Base-by-base conservation (phyloP, 164 flowering plant genomes). In the Tinospora cordifolia region DNA sequence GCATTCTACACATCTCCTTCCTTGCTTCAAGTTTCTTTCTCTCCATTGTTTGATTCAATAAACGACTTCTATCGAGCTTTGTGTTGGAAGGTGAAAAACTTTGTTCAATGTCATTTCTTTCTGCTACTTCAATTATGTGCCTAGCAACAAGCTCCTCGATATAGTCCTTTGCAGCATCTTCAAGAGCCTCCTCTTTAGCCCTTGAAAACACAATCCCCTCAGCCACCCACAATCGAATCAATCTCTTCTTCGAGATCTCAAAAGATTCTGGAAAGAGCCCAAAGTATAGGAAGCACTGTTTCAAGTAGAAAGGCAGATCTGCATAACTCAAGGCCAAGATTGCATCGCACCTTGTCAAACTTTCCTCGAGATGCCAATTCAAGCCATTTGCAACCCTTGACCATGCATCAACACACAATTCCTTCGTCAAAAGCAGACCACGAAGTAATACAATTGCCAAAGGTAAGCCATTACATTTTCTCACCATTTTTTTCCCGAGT, bases 391-490 rank as follows among this genome's bases (percentile, higher is more conserved):
- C 21, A 27, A 65, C 67, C 22, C 67, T 19, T 14, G 66, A 63
- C 66, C 67, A 65, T 3, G 67, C 67, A 65, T 65, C 67, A 39
- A 65, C 49, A 65, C 15, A 21, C 49, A 19, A 36, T 11, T 41
- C 60, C 34, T 69, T 62, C 12, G 17, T 60, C 0, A 74, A 62
- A 3, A 76, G 64, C 3, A 74, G 27, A 7, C 75, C 70, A 1
- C 75, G 73, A 0, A 74, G 40, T 1, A 65, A 39, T 27, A 65
- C 69, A 17, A 79, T 60, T 3, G 73, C 69, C 1, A 79, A 66
- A 5, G 82, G 82, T 5, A 76, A 26, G 4, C 82, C 79, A 11
- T 58, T 39, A 27, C 81, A 79, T 15, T 38, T 71, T 64, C 19
- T 25, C 3, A 67, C 72, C 34, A 78, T 62, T 44, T 70, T 24